A percentile compares a stretch with the other conserved stretches of the same genome.
These are phyloP conservation scores for Rubroboletus pulcherrimus DNA, from an alignment of 768 basidiomycete genomes.

Conservation along the genomic window DNA sequence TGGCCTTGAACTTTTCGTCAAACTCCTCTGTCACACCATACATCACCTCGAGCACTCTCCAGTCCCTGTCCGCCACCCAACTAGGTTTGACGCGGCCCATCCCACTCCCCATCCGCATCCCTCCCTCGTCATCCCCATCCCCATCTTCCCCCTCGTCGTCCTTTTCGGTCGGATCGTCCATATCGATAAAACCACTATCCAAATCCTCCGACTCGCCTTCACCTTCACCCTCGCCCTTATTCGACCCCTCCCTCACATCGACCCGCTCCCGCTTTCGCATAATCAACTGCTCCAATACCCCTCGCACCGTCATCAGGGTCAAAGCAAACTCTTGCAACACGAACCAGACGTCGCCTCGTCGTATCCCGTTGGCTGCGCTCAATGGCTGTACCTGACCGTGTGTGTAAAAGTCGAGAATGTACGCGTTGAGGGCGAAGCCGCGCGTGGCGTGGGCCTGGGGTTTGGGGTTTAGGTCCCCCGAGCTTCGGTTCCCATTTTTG, in stretches of 20 bases:
- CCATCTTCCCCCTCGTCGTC: conserved; percentile 14
- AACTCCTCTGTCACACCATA: conserved; percentile 45
- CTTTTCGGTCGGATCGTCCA: conserved; percentile 29
- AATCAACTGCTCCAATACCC: conserved; percentile 45
- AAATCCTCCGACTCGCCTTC: conserved; percentile 13
- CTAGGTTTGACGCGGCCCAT: conserved; percentile 27
- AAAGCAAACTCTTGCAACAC: conserved; percentile 55
- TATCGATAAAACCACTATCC: conserved; percentile 33
- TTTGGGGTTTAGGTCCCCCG: not conserved
- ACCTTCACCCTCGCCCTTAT: conserved; percentile 12
- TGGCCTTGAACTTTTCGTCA: conserved; percentile 54
- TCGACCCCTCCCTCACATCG: conserved; percentile 9
- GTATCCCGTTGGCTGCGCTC: conserved; percentile 50
- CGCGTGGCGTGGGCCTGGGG: not conserved
- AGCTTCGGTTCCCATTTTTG: not conserved
- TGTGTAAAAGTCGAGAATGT: conserved; percentile 63
- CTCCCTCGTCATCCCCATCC: conserved; percentile 22
- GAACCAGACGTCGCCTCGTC: conserved; percentile 65
- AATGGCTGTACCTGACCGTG: conserved; percentile 57
- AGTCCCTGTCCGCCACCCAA: conserved; percentile 44
- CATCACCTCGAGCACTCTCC: conserved; percentile 54
- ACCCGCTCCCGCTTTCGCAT: conserved; percentile 26
- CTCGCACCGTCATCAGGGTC: conserved; percentile 46
- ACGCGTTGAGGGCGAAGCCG: conserved; percentile 50
- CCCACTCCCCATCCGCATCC: conserved; percentile 1